These are phyloP conservation scores for Sequoiadendron giganteum DNA, from an alignment of 75 land plant genomes.

Conservation along the genomic window DNA sequence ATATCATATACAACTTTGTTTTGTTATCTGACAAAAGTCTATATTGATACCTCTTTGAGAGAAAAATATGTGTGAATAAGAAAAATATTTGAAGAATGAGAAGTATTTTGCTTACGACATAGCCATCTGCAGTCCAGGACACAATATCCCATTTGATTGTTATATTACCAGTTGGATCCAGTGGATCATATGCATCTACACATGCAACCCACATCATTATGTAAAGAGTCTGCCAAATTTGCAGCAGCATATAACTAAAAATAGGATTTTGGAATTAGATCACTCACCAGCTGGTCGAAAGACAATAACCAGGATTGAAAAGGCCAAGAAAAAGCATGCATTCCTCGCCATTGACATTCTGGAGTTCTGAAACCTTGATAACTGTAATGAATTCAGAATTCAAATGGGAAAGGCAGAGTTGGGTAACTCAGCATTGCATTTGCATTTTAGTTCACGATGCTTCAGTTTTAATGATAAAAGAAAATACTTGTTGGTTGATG, in stretches of 20 bases:
- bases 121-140: constrained; percentile 74
- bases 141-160: constrained; percentile 76
- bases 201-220: constrained; percentile 1
- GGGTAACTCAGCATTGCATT: background rate
- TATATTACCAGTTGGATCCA: constrained; percentile 75
- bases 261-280: background rate
- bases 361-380: background rate
- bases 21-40: too few species aligned
- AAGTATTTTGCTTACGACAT: constrained; percentile 45
- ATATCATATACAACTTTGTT: too few species aligned
- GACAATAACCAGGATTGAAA: background rate
- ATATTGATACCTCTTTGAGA: too few species aligned
- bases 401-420: background rate
- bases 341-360: background rate
- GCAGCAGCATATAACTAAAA: background rate
- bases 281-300: background rate
- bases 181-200: constrained; percentile 67
- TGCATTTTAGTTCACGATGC: background rate
- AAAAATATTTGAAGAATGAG: too few species aligned
- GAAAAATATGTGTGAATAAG: too few species aligned
- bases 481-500: background rate
- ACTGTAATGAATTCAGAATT: too few species aligned
- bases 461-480: background rate
- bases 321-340: background rate
- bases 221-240: background rate